Evolutionary conservation across 495 filamentous ascomycete species (phyloP), one percentile per base, ranked within the genome.

Genomic region (Thozetella sp.): DNA sequence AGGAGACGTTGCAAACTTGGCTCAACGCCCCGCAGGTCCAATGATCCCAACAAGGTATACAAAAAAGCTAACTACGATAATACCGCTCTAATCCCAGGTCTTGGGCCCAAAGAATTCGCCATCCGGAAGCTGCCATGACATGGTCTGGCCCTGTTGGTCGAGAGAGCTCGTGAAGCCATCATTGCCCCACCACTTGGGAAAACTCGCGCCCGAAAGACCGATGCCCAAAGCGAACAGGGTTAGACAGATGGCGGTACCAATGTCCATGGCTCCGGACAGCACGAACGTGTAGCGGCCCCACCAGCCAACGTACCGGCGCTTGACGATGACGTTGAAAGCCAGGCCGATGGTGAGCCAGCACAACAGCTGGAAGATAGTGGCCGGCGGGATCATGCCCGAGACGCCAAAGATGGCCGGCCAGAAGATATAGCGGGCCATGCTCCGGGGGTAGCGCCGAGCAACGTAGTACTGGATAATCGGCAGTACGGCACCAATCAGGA

Each of bases 231-330:
- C 90, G 54, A 92, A 89, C 20, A 92, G 64, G 54, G 92, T 81
- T 0, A 87, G 89, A 51, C 77, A 81, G 9, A 92, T 69, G 1
- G 83, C 82, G 23, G 92, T 76, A 12, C 89, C 90, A 50, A 83
- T 81, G 63, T 91, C 88, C 58, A 93, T 74, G 2, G 85, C 90
- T 0, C 89, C 89, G 22, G 88, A 90, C 0, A 87, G 82, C 61
- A 92, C 78, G 68, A 91, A 93, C 76, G 92, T 93, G 71, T 91
- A 92, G 61, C 87, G 85, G 76, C 86, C 76, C 89, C 88, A 91
- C 89, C 88, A 91, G 34, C 88, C 88, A 25, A 78, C 81, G 72
- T 78, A 86, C 58, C 80, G 77, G 61, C 86, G 76, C 46, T 83
- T 78, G 59, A 91, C 83, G 53, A 72, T 83, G 68, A 83, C 86